Percentiles rank a stretch among this genome's conserved stretches.
phyloP scores from a whole-genome alignment of 2,329 filamentous ascomycete species.

The Ambrosiella beaveri region DNA sequence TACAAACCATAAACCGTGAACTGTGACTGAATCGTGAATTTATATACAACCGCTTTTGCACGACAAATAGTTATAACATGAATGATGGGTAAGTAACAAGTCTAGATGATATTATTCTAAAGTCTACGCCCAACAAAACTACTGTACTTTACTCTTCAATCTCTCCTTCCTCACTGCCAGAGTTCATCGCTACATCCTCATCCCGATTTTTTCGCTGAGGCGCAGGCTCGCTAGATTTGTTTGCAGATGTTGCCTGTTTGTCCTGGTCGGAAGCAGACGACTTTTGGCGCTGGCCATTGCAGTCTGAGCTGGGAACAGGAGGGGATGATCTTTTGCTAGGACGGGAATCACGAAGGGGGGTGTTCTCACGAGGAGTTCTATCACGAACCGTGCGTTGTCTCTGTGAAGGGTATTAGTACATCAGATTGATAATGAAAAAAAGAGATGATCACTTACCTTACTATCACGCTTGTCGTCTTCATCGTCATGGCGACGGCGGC shows the following conservation, averaged over 20 bases:
- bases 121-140: neutral
- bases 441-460: conserved; percentile 33
- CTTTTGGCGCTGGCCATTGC: conserved; percentile 11
- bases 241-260: neutral
- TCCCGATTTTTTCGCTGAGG: conserved; percentile 4
- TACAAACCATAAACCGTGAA: too few species aligned
- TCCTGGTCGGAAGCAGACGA: neutral
- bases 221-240: neutral
- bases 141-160: conserved; percentile 51
- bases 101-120: neutral
- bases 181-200: conserved; percentile 33
- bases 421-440: neutral
- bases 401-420: conserved; percentile 22
- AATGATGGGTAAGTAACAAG: neutral
- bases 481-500: conserved; percentile 61
- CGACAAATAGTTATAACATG: too few species aligned
- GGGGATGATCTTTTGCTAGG: conserved; percentile 22
- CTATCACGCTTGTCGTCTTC: conserved; percentile 56
- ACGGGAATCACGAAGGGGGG: conserved; percentile 38
- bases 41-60: too few species aligned
- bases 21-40: too few species aligned
- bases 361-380: conserved; percentile 35
- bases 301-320: conserved; percentile 32
- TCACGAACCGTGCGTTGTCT: conserved; percentile 23
- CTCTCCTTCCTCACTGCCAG: conserved; percentile 92